Evolutionary conservation across 768 basidiomycete genomes (phyloP), one percentile per base, ranked within the genome.

Genomic region (Trametes punicea): DNA sequence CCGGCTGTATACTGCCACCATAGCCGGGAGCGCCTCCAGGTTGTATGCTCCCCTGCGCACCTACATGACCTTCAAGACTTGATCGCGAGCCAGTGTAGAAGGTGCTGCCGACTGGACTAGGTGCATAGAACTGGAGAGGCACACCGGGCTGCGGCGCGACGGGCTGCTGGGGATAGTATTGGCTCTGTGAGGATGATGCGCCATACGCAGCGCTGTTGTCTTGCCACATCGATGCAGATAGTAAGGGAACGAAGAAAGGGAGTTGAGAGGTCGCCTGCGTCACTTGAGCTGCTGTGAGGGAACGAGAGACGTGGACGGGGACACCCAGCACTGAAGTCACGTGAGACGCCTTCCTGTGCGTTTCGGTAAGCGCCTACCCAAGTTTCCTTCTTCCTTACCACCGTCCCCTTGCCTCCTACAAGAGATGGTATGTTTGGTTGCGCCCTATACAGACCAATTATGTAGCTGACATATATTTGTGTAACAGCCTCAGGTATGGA

Each of bases 81-180:
- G 88, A 78, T 21, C 88, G 82, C 20, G 88, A 81, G 41, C 83
- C 82, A 33, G 82, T 79, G 68, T 88, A 90, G 66, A 84, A 87
- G 36, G 75, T 71, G 65, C 74, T 79, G 33, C 78, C 77, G 66
- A 83, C 82, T 10, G 76, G 76, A 31, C 71, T 73, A n/a, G 84
- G 83, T 18, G 85, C 77, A 64, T 90, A 91, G 73, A 91, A 91
- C 69, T 92, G 89, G 27, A 91, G 80, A 25, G 86, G 85, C 21
- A 76, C 74, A 5, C 78, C 81, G 62, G 79, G 79, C 27, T 65
- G 62, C 21, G 67, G 64, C 34, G 78, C 77, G 53, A 79, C 76
- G 6, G 64, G 57, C 46, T 61, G 56, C 16, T 60, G 60, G 10
- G 75, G 70, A 65, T 86, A 85, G 68, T 85, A 87, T 11, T 76